Evolutionary conservation across 345 rosid species (phyloP).

Genomic region (Laguncularia racemosa): DNA sequence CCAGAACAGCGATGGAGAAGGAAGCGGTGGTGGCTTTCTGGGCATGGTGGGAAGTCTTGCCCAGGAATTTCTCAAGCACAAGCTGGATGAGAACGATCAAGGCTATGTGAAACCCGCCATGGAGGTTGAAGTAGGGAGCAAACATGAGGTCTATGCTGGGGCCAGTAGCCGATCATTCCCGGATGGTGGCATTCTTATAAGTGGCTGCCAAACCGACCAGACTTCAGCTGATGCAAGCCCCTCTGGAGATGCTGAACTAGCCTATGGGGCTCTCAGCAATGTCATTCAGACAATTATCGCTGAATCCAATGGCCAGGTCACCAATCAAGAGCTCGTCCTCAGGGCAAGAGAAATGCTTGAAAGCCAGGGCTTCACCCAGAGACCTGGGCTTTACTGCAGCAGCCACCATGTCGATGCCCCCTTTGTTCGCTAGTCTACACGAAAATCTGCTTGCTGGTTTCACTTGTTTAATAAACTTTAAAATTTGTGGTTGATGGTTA

Average conservation of each 20-base stretch:
- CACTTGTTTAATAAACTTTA: too few species aligned
- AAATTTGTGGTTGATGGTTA: too few species aligned
- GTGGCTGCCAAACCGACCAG: constrained; percentile 92
- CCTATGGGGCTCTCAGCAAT: constrained; percentile 96
- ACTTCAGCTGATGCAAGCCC: constrained; percentile 97
- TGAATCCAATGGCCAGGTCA: constrained; percentile 45
- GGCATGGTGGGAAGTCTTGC: constrained; percentile 84
- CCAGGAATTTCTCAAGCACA: constrained; percentile 74
- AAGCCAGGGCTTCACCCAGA: constrained; percentile 85
- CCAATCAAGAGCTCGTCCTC: constrained; percentile 54
- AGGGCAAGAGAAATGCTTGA: constrained; percentile 57
- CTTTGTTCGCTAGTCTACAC: constrained; percentile 37
- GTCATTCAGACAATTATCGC: constrained; percentile 73
- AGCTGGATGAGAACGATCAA: constrained; percentile 56
- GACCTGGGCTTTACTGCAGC: constrained; percentile 88
- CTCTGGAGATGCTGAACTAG: constrained; percentile 44
- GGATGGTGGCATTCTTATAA: constrained; percentile 70
- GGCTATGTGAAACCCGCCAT: constrained; percentile 64
- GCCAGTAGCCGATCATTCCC: constrained; percentile 51
- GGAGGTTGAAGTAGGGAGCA: constrained; percentile 54
- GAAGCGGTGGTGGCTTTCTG: constrained; percentile 54
- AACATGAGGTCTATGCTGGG: constrained; percentile 86
- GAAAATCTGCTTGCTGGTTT: too few species aligned
- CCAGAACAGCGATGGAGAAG: constrained; percentile 28
- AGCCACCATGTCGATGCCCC: constrained; percentile 51